Evolutionary conservation across 257 asterid species (phyloP).

Genomic region (Ocimum tenuiflorum): DNA sequence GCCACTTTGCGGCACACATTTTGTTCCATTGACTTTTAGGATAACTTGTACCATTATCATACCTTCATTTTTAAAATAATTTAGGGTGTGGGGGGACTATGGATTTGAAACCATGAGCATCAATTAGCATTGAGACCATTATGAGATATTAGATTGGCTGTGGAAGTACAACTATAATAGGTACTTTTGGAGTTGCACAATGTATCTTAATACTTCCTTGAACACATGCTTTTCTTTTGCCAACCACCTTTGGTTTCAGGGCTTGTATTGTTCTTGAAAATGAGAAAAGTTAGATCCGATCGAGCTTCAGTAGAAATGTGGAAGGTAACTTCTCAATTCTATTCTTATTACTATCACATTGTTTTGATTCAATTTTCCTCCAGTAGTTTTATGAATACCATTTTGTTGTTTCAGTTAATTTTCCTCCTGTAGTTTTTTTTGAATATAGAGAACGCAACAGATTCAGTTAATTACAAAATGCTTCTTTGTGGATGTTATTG

Average conservation of each 20-base stretch:
- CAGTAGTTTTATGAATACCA: too few species aligned
- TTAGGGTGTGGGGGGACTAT: background rate
- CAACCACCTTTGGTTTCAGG: constrained; percentile 36
- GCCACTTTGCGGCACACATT: background rate
- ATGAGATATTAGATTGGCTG: background rate
- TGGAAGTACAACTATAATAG: background rate
- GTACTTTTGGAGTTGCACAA: background rate
- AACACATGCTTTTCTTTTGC: background rate
- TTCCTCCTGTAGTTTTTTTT: background rate
- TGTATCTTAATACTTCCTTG: background rate
- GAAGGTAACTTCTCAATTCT: constrained; percentile 39
- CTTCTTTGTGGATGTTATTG: background rate
- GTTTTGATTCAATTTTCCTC: too few species aligned
- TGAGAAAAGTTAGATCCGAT: constrained; percentile 73
- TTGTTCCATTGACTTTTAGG: background rate
- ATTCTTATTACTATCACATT: too few species aligned
- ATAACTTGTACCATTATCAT: background rate
- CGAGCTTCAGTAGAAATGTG: constrained; percentile 60
- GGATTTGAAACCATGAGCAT: background rate
- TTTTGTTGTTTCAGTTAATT: too few species aligned
- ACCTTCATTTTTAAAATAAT: background rate
- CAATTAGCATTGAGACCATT: background rate
- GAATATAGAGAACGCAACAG: background rate
- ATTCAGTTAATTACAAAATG: background rate
- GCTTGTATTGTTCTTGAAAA: constrained; percentile 56